Conservation (phyloP, 1,284 basidiomycete species). For the Cutaneotrichosporon sp. region DNA sequence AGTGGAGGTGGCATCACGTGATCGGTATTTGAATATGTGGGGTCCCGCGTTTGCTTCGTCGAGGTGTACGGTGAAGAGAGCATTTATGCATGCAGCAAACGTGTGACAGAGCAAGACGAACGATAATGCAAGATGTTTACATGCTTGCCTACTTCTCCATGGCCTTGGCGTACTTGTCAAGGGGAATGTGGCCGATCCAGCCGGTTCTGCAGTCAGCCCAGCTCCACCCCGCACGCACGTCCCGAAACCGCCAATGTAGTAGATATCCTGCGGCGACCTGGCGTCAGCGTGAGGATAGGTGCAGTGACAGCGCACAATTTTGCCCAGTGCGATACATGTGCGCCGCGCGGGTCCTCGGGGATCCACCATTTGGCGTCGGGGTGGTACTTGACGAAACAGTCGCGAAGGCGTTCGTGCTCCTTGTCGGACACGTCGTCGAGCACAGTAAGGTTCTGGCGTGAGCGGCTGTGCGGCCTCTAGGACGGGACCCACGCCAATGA, state of each 20-base stretch:
- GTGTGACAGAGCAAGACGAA: too few relatives aligned
- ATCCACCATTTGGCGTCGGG: slow-evolving; percentile 45
- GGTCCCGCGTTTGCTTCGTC: too few relatives aligned
- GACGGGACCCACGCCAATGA: slow-evolving; percentile 52
- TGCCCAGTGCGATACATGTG: slow-evolving; percentile 43
- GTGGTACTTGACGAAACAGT: slow-evolving; percentile 39
- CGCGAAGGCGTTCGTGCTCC: slow-evolving; percentile 21
- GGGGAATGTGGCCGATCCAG: slow-evolving; percentile 58
- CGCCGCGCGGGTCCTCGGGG: slow-evolving; percentile 27
- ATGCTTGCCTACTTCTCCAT: slow-evolving; percentile 5
- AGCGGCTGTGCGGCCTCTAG: not conserved
- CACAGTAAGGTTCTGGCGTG: slow-evolving; percentile 36
- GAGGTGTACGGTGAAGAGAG: too few relatives aligned
- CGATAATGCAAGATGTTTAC: too few relatives aligned
- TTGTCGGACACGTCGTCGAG: slow-evolving; percentile 22
- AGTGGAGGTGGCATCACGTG: slow-evolving; percentile 3
- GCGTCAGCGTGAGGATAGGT: not conserved
- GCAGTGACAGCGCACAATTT: slow-evolving; percentile 32
- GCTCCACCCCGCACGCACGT: slow-evolving; percentile 47
- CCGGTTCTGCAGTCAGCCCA: slow-evolving; percentile 38
- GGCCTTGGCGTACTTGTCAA: slow-evolving; percentile 52
- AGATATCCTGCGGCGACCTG: slow-evolving; percentile 46
- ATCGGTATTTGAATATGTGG: too few relatives aligned
- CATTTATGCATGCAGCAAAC: too few relatives aligned
- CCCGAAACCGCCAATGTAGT: slow-evolving; percentile 64